Evolutionary conservation across 2,329 filamentous ascomycete species (phyloP).

Genomic region (Pestalotiopsis sp.): DNA sequence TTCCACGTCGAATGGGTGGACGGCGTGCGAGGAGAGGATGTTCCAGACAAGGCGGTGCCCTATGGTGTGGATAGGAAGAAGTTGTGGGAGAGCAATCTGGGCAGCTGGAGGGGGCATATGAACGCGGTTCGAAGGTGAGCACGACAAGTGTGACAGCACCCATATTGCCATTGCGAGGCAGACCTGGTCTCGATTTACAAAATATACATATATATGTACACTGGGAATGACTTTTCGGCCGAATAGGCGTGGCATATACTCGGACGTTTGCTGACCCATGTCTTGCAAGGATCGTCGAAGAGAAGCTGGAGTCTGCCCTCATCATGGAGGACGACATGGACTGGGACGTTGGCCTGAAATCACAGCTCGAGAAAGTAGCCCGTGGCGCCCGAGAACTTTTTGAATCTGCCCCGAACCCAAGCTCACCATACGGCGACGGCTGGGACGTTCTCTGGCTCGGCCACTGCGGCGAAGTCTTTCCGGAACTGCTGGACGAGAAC

Average conservation of each 20-base stretch:
- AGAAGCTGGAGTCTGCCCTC: constrained; percentile 35
- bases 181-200: too few relatives aligned
- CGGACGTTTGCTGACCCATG: background rate
- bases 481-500: constrained; percentile 26
- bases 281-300: constrained; percentile 31
- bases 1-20: constrained; percentile 46
- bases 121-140: constrained; percentile 33
- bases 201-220: too few relatives aligned
- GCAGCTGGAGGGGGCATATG: constrained; percentile 42
- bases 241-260: background rate
- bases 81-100: constrained; percentile 35
- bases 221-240: too few relatives aligned
- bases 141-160: background rate
- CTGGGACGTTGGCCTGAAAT: constrained; percentile 38
- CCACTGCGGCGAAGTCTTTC: constrained; percentile 31
- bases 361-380: constrained; percentile 32
- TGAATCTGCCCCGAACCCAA: constrained; percentile 18
- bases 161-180: background rate
- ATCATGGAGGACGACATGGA: constrained; percentile 43
- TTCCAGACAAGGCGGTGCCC: constrained; percentile 44
- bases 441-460: constrained; percentile 31
- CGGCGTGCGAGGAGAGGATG: constrained; percentile 39
- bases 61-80: constrained; percentile 28
- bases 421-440: constrained; percentile 26
- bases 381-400: constrained; percentile 32